Evolutionary conservation across 441 rosid species (phyloP).

Genomic region (Eutrema salsugineum): DNA sequence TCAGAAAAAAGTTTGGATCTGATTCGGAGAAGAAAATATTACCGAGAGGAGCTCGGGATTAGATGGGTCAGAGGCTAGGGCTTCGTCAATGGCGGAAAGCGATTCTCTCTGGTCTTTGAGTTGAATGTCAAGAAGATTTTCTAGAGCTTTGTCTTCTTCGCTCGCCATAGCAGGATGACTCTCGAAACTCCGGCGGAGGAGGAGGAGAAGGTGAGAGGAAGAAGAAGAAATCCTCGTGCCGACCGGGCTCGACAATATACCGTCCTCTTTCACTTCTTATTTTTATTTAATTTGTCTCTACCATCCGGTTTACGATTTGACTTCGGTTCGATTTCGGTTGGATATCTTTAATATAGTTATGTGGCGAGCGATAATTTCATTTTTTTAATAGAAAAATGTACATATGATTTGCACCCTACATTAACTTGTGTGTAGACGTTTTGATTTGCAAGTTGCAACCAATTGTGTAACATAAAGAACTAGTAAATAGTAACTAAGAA

Average conservation of each 20-base stretch:
- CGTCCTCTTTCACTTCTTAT: not conserved
- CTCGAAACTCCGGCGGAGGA: not conserved
- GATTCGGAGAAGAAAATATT: constrained; percentile 1
- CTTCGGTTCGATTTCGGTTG: too few relatives aligned
- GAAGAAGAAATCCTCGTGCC: not conserved
- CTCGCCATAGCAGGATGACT: constrained; percentile 43
- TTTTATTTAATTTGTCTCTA: too few relatives aligned
- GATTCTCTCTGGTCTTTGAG: constrained; percentile 76
- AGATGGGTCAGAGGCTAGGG: constrained; percentile 61
- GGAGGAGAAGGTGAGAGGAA: not conserved
- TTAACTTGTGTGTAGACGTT: too few relatives aligned
- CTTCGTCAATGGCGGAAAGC: constrained; percentile 62
- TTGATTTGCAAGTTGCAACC: too few relatives aligned
- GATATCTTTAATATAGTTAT: too few relatives aligned
- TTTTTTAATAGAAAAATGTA: too few relatives aligned
- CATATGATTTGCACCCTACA: too few relatives aligned
- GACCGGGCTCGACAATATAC: not conserved
- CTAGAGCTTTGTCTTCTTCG: constrained; percentile 76
- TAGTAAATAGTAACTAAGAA: not conserved
- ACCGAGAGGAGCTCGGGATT: constrained; percentile 76
- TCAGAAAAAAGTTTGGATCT: not conserved
- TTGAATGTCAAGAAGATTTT: constrained; percentile 74
- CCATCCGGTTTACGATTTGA: too few relatives aligned
- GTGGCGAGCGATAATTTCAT: too few relatives aligned
- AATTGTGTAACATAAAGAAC: too few relatives aligned